Base-by-base conservation (phyloP, 192 early-diverging fungal species). In the Coemansia sp. region DNA sequence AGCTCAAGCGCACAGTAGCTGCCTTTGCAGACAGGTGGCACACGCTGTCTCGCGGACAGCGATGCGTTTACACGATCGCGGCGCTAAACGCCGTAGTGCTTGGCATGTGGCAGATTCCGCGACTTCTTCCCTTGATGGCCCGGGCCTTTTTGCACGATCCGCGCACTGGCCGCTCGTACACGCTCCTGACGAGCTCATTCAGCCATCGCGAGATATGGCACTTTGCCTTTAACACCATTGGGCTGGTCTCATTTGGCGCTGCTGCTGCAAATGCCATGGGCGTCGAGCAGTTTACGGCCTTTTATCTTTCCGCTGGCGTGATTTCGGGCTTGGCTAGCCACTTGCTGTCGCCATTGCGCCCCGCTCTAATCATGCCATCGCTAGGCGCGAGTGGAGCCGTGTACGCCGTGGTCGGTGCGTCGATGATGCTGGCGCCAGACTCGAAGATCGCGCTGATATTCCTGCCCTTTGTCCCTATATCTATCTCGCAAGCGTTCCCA, bases 341-440 rank as follows among this genome's bases (percentile, higher is more conserved):
- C 68, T 54, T 89, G 31, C 60, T 74, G 8, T 32, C 73, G n/a
- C 80, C 77, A 70, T 37, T 71, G 70, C 47, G 73, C 67, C 49
- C 71, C 49, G 59, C 73, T 42, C 40, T 65, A 62, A 82, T 91
- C 11, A 63, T 88, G 41, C 88, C 92, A 2, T 85, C 86, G 19
- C 73, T 97, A 37, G 95, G 95, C 20, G 95, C 95, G 22, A 91
- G 87, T 65, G 94, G 94, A 0, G 94, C 92, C 3, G 73, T 95
- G 14, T 96, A 88, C 63, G 87, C 87, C 11, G 85, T 91, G 36
- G 29, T 97, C 8, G 86, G 87, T 36, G 83, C 85, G 0, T 84
- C 82, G 0, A 87, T 88, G 25, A 71, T 86, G 32, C 19, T 88
- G 60, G 82, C 84, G 36, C 92, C 92, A 0, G 60, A 88, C 22